Percentiles rank a stretch among this genome's conserved stretches.
phyloP scores from a whole-genome alignment of 179 eudicot genomes.

The Beta macrorhiza region DNA sequence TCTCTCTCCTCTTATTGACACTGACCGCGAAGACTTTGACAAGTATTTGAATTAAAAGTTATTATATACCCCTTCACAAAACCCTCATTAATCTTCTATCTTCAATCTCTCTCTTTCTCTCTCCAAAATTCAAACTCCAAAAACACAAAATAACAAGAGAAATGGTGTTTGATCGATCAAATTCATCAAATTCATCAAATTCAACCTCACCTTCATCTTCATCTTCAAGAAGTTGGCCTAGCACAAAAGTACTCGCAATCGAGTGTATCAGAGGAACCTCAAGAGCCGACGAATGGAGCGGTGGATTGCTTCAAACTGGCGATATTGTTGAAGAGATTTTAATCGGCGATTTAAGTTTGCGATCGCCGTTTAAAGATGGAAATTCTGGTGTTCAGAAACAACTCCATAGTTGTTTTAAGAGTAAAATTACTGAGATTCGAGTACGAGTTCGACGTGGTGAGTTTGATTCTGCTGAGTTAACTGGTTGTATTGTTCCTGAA shows the following conservation, averaged over 20 bases:
- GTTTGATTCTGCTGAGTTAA: slow-evolving; percentile 52
- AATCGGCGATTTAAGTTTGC: slow-evolving; percentile 39
- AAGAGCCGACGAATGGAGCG: slow-evolving; percentile 86
- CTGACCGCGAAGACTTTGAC: slow-evolving; percentile 22
- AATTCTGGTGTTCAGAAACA: slow-evolving; percentile 65
- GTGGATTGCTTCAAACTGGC: slow-evolving; percentile 69
- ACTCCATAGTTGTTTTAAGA: slow-evolving; percentile 53
- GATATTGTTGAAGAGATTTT: slow-evolving; percentile 73
- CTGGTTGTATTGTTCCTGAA: slow-evolving; percentile 72
- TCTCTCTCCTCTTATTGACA: not conserved
- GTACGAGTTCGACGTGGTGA: slow-evolving; percentile 61
- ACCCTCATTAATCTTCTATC: not conserved
- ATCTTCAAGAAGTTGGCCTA: slow-evolving; percentile 20
- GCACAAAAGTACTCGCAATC: slow-evolving; percentile 41
- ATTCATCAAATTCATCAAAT: slow-evolving; percentile 18
- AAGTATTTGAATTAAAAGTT: too few relatives aligned
- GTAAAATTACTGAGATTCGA: slow-evolving; percentile 48
- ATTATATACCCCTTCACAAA: not conserved
- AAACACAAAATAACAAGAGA: too few relatives aligned
- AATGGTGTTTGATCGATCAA: slow-evolving; percentile 15
- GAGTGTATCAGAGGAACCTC: slow-evolving; percentile 76
- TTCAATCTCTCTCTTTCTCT: not conserved
- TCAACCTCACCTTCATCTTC: slow-evolving; percentile 9
- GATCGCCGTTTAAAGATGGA: slow-evolving; percentile 67
- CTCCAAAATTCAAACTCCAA: not conserved